A percentile compares a stretch with the other conserved stretches of the same genome.
Conservation (phyloP, 805 yeast species). For the Cyberlindnera misumaiensis region DNA sequence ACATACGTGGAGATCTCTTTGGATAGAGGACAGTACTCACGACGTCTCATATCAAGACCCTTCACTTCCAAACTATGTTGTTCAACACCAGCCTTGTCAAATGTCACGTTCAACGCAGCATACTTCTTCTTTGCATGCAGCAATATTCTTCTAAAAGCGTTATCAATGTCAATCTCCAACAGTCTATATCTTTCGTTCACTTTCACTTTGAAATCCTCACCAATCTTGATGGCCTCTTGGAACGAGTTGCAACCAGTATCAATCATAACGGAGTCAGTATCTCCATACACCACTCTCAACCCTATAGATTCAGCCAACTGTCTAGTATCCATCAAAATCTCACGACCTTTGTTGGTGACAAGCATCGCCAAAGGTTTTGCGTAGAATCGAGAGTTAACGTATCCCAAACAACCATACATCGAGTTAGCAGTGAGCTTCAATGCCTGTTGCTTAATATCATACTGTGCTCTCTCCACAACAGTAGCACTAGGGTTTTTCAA, state of each 20-base stretch:
- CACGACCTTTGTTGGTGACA: conserved; percentile 93
- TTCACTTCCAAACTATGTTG: conserved; percentile 72
- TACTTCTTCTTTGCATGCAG: conserved; percentile 95
- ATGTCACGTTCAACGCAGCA: conserved; percentile 74
- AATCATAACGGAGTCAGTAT: conserved; percentile 98
- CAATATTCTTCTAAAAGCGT: conserved; percentile 77
- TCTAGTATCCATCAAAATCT: conserved; percentile 86
- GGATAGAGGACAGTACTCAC: conserved; percentile 91
- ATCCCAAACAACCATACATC: conserved; percentile 99
- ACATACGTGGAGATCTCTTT: conserved; percentile 80
- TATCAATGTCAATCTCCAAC: conserved; percentile 92
- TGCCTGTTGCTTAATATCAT: conserved; percentile 94
- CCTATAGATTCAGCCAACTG: conserved; percentile 84
- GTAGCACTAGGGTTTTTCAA: conserved; percentile 69
- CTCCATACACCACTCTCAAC: conserved; percentile 90
- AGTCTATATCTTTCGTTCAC: conserved; percentile 86
- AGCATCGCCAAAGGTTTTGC: conserved; percentile 95
- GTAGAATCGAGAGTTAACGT: conserved; percentile 83
- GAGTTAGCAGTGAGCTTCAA: conserved; percentile 95
- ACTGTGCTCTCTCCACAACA: conserved; percentile 65
- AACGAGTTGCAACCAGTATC: conserved; percentile 73
- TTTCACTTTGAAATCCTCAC: conserved; percentile 72
- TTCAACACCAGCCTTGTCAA: conserved; percentile 48
- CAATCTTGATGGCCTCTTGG: conserved; percentile 72
- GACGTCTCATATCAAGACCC: conserved; percentile 94